Evolutionary conservation across 2,329 filamentous ascomycete genomes (phyloP).

Genomic region (Penicillium hesseltinei): DNA sequence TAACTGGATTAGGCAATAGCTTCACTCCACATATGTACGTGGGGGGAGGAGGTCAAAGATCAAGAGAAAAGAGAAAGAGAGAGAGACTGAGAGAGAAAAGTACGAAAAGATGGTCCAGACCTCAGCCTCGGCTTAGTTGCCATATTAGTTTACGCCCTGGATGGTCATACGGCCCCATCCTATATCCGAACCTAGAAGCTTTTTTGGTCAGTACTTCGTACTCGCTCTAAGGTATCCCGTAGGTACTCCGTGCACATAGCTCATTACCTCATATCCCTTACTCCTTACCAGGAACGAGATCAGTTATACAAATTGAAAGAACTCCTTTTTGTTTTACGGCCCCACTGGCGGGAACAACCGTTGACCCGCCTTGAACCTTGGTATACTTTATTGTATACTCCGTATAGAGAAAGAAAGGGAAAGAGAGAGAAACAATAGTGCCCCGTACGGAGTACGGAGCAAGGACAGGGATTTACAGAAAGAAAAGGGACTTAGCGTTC

Average conservation of each 20-base stretch:
- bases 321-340: not conserved
- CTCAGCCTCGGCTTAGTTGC: slow-evolving; percentile 3
- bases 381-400: not conserved
- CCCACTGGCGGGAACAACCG: slow-evolving; percentile 10
- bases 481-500: not conserved
- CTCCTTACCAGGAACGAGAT: not conserved
- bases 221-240: not conserved
- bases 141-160: not conserved
- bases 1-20: not conserved
- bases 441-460: no score
- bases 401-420: not conserved
- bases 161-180: not conserved
- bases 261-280: not conserved
- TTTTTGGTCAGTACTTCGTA: not conserved
- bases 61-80: not conserved
- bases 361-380: slow-evolving; percentile 1
- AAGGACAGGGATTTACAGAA: not conserved
- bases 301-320: not conserved
- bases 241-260: not conserved
- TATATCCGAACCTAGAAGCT: not conserved
- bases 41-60: not conserved
- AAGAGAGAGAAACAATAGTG: no score
- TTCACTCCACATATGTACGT: not conserved
- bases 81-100: not conserved
- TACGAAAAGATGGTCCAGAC: not conserved